Evolutionary conservation across 2,329 filamentous ascomycete species (phyloP).

Genomic region (Chaetomiaceae sp.): DNA sequence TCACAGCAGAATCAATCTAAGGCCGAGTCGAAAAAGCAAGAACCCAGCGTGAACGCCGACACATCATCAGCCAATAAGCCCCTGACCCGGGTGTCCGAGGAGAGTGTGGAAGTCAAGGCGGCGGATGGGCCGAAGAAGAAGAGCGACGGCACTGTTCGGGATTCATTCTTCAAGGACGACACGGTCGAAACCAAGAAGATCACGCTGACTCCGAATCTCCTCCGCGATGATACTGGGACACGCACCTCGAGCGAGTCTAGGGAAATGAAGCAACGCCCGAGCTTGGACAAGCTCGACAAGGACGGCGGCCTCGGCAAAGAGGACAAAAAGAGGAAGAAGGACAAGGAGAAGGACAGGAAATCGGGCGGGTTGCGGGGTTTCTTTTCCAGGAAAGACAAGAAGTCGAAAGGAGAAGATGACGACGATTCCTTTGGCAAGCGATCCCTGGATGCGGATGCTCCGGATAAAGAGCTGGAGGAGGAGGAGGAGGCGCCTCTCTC

Average conservation of each 20-base stretch:
- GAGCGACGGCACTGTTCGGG: slow-evolving; percentile 78
- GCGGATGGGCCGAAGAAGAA: slow-evolving; percentile 54
- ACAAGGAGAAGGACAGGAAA: slow-evolving; percentile 65
- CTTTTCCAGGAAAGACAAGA: slow-evolving; percentile 58
- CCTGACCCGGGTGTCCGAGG: slow-evolving; percentile 53
- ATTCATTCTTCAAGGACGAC: slow-evolving; percentile 97
- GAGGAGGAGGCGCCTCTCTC: slow-evolving; percentile 42
- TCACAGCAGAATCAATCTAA: slow-evolving; percentile 35
- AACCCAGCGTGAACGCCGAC: slow-evolving; percentile 15
- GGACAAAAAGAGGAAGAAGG: slow-evolving; percentile 69
- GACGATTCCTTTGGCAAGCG: slow-evolving; percentile 57
- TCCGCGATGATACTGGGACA: slow-evolving; percentile 67
- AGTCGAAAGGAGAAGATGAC: slow-evolving; percentile 50
- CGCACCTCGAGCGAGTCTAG: slow-evolving; percentile 51
- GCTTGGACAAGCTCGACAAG: slow-evolving; percentile 70
- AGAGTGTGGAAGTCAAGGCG: slow-evolving; percentile 54
- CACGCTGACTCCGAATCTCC: slow-evolving; percentile 83
- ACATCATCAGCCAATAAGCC: slow-evolving; percentile 19
- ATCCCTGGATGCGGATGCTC: slow-evolving; percentile 47
- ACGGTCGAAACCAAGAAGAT: slow-evolving; percentile 95
- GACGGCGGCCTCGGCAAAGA: slow-evolving; percentile 51
- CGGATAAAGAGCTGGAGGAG: slow-evolving; percentile 38
- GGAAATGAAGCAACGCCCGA: slow-evolving; percentile 53
- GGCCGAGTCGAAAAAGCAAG: slow-evolving; percentile 15
- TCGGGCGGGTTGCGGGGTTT: slow-evolving; percentile 52